A percentile compares a stretch with the other conserved stretches of the same genome.
These are phyloP conservation scores for Ambrosiella cleistominuta DNA, from an alignment of 2,329 filamentous ascomycete species.

Conservation along the genomic window DNA sequence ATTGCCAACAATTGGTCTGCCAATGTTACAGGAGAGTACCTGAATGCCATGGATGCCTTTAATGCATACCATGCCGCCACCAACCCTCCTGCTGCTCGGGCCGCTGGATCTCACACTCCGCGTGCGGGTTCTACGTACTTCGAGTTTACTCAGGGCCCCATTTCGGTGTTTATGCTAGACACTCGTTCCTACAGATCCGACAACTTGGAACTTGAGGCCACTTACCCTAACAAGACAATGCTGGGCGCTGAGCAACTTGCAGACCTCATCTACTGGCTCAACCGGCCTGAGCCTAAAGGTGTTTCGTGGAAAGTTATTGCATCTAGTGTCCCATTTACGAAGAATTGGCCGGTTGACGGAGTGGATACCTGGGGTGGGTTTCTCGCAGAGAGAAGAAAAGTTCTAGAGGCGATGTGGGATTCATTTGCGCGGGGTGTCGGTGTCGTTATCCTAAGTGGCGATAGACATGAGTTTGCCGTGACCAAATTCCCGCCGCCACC, in stretches of 20 bases:
- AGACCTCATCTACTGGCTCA: constrained; percentile 64
- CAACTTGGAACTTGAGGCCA: constrained; percentile 37
- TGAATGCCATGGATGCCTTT: constrained; percentile 67
- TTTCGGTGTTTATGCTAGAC: constrained; percentile 87
- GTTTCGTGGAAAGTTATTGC: constrained; percentile 89
- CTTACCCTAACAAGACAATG: constrained; percentile 60
- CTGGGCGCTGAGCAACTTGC: constrained; percentile 62
- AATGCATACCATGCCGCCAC: constrained; percentile 66
- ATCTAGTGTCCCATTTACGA: constrained; percentile 84
- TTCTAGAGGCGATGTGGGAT: constrained; percentile 88
- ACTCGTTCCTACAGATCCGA: constrained; percentile 72
- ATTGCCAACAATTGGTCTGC: constrained; percentile 85
- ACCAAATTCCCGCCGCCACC: constrained; percentile 55
- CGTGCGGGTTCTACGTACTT: constrained; percentile 59
- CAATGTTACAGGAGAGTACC: constrained; percentile 65
- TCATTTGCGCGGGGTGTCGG: constrained; percentile 57
- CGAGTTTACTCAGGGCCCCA: constrained; percentile 74
- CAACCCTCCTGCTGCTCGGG: constrained; percentile 57
- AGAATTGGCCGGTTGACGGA: constrained; percentile 84
- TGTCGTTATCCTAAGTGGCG: constrained; percentile 71
- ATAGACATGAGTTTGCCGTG: constrained; percentile 92
- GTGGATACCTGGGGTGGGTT: constrained; percentile 93
- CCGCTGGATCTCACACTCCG: constrained; percentile 25
- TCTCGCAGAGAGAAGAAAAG: constrained; percentile 54
- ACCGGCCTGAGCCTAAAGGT: constrained; percentile 51